A percentile compares a stretch with the other conserved stretches of the same genome.
These are phyloP conservation scores for Beauveria pseudobassiana DNA, from an alignment of 2,329 filamentous ascomycete genomes.

Conservation along the genomic window DNA sequence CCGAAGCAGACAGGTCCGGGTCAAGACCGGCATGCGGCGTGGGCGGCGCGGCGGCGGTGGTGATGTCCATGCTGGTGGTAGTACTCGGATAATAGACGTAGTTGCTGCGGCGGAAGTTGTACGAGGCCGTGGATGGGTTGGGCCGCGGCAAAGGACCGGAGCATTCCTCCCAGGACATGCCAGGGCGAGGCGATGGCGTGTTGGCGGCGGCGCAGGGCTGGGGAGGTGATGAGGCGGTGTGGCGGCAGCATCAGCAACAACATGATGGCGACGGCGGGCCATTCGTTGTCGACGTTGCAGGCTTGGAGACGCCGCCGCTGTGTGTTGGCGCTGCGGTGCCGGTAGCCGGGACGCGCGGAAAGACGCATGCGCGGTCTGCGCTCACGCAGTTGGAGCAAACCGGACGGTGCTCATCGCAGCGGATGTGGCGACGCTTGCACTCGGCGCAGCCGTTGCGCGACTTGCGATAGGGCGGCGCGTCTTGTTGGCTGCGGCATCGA, in stretches of 20 bases:
- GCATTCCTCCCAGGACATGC: background rate
- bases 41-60: background rate
- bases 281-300: background rate
- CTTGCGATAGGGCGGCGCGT: constrained; percentile 31
- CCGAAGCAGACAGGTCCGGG: constrained; percentile 10
- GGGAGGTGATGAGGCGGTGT: background rate
- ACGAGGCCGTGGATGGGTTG: background rate
- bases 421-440: constrained; percentile 34
- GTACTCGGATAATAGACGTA: background rate
- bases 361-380: constrained; percentile 30
- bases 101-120: constrained; percentile 3
- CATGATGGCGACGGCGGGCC: background rate
- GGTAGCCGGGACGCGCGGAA: constrained; percentile 15
- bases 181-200: background rate
- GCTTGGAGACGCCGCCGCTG: background rate
- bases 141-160: background rate
- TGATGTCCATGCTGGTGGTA: background rate
- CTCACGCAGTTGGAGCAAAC: constrained; percentile 32
- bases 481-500: constrained; percentile 19
- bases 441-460: constrained; percentile 33
- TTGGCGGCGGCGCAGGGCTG: background rate
- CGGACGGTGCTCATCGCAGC: constrained; percentile 35
- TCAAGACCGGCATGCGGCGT: constrained; percentile 1
- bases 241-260: background rate
- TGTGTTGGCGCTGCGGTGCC: background rate